Conservation (phyloP, 2,329 filamentous ascomycete genomes). For the Trichophyton mentagrophytes region DNA sequence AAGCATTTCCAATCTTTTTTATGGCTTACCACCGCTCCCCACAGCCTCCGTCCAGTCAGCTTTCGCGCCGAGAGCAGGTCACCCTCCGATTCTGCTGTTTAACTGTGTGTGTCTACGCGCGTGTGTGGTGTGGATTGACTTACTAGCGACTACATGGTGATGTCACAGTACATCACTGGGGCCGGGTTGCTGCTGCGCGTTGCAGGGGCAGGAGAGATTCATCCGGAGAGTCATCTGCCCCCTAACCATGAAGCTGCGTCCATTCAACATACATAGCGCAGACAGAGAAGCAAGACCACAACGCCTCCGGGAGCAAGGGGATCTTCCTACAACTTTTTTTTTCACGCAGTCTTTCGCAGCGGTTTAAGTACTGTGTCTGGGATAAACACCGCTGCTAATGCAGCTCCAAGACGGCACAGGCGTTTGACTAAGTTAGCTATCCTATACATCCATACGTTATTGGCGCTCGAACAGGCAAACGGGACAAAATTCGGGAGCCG, state of each 20-base stretch:
- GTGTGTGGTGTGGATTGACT: not conserved
- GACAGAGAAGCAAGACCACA: not conserved
- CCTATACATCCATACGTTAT: not conserved
- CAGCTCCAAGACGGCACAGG: not conserved
- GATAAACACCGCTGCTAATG: not conserved
- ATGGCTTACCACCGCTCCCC: conserved; percentile 1
- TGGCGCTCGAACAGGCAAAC: not conserved
- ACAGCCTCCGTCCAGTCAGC: conserved; percentile 3
- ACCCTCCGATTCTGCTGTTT: not conserved
- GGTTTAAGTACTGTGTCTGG: not conserved
- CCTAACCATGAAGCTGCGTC: not conserved
- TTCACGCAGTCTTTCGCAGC: not conserved
- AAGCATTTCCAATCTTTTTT: not conserved
- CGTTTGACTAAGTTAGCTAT: not conserved
- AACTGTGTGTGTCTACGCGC: not conserved
- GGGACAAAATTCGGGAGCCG: not conserved
- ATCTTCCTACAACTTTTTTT: not conserved
- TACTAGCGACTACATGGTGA: not conserved
- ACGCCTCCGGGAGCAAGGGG: not conserved
- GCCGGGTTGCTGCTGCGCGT: not conserved
- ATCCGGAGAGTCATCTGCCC: not conserved
- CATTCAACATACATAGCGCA: not conserved
- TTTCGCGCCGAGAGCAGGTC: not conserved
- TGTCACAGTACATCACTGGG: not conserved
- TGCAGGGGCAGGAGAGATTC: not conserved